Evolutionary conservation across 371 early-diverging fungal genomes (phyloP), one percentile per base, ranked within the genome.

Genomic region (Rhizopus sp.): DNA sequence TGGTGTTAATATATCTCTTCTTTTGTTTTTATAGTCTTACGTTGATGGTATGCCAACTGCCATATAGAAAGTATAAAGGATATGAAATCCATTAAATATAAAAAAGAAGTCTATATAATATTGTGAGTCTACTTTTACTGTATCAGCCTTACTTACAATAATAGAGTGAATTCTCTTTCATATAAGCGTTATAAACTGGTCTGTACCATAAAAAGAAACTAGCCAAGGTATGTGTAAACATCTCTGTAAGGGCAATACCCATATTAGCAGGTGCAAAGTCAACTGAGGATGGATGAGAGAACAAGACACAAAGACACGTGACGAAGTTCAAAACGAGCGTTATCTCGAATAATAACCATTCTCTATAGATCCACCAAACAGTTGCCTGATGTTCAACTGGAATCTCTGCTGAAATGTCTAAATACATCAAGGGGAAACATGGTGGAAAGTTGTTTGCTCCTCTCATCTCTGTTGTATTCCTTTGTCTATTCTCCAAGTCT

Each of bases 121-220:
- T n/a, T 7, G 33, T 33, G n/a, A 45, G 46, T 6, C 39, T 29
- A 16, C 16, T 13, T 29, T 13, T 10, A 5, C 33, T 30, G 30
- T 23, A 48, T n/a, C 6, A 13, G 37, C 0, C 5, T 15, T 37
- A 41, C 74, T 83, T 83, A 85, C 89, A 91, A 71, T 87, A 93
- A 77, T 90, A 93, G 60, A 94, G 75, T 15, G 92, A 89, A 65
- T 83, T 85, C 60, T 93, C 92, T 69, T 91, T 92, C 88, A 89
- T 88, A 68, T 87, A 94, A 40, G 92, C 93, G 63, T 89, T 90
- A 75, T 94, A 94, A 38, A 90, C 81, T 16, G 95, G 95, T n/a
- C 93, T 81, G 69, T 94, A 94, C 94, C 94, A 93, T 51, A 91
- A 60, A 69, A 90, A 89, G 73, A 94, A 92, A 47, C 91, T 91